Base-by-base conservation (phyloP, 176 grass and related monocot species). In the Chrysopogon serrulatus region DNA sequence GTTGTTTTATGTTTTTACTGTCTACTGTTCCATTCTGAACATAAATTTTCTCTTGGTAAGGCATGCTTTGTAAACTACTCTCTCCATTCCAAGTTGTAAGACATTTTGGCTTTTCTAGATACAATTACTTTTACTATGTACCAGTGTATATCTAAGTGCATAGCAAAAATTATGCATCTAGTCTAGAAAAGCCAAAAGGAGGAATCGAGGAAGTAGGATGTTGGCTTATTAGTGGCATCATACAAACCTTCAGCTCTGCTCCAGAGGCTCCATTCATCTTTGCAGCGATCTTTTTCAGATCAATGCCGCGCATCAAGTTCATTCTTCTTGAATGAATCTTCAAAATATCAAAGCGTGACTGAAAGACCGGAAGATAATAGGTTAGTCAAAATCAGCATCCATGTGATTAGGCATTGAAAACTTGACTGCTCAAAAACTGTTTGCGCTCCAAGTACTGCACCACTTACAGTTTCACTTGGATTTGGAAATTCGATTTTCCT, bases 241-340 rank as follows among this genome's bases (percentile, higher is more conserved):
- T 26, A 79, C 83, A 71, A 14, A 95, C 93, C 93, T 96, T 96
- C 40, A 96, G 86, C 75, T 96, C 90, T 26, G 93, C 91, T 82
- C 90, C 93, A 66, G 91, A 96, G 34, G 93, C 86, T 2, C 90
- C 90, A 44, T 96, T 93, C 90, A 93, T 91, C 86, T 93, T 96
- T 14, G 71, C 88, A 4, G 93, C 88, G 2, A 96, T 93, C 76
- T 93, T 96, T 39, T 96, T 91, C 48, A 93, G 84, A 91, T 99
- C 96, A 85, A 96, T 96, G 34, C 91, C 91, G 1, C 96, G 90
- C 85, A 92, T 99, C 87, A 96, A 87, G 74, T 99, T 99, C 93
- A 99, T 99, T 74, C 83, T 96, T 71, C 96, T 99, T 33, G 96
- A 99, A 59, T 99, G 96, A 42, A 99, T 99, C 83, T 94, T 99